Conservation (phyloP, 2,329 filamentous ascomycete genomes). For the Fusarium pseudonygamai region DNA sequence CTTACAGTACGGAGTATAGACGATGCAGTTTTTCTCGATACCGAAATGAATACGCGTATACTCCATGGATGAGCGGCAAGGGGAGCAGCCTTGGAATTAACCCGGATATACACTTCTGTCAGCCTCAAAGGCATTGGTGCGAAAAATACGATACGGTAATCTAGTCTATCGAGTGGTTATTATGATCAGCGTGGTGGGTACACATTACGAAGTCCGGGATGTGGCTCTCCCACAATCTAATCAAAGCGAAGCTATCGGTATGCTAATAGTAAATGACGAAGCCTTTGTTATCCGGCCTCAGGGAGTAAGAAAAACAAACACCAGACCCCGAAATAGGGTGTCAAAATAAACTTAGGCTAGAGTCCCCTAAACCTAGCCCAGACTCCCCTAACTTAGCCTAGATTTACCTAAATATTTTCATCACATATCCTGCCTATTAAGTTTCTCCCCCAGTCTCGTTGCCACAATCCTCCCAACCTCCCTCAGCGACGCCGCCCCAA, state of each 20-base stretch:
- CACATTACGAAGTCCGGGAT: neutral
- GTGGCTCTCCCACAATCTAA: neutral
- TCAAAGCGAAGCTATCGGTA: too few species aligned
- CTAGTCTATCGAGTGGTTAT: neutral
- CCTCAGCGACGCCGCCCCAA: slow-evolving; percentile 1
- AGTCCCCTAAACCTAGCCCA: too few species aligned
- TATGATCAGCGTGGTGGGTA: slow-evolving; percentile 19
- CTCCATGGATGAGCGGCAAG: neutral
- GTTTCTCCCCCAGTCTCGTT: neutral
- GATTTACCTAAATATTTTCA: too few species aligned
- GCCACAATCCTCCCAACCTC: slow-evolving; percentile 4
- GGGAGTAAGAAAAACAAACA: too few species aligned
- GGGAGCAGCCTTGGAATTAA: neutral
- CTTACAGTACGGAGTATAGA: too few species aligned
- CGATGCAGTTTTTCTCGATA: too few species aligned
- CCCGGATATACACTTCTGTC: neutral
- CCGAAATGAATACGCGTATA: neutral
- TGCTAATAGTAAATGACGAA: too few species aligned
- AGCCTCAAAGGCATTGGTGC: neutral
- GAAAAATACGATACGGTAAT: neutral
- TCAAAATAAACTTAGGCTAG: too few species aligned
- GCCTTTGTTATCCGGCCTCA: too few species aligned
- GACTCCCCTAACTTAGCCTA: too few species aligned
- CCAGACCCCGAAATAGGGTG: too few species aligned
- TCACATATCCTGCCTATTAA: neutral